phyloP scores from a whole-genome alignment of 2,329 filamentous ascomycete genomes.

The Venturia nashicola region DNA sequence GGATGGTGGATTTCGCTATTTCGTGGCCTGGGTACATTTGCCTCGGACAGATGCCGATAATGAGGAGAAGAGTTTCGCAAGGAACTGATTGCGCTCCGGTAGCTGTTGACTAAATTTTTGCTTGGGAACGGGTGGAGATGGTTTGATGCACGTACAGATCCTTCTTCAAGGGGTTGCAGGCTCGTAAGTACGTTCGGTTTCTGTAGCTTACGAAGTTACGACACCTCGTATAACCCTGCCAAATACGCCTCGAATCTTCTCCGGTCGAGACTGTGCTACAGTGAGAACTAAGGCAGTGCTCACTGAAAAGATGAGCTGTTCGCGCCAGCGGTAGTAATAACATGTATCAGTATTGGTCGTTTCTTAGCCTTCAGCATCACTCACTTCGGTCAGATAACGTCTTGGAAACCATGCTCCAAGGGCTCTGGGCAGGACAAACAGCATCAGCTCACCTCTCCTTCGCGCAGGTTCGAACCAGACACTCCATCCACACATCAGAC shows the following conservation, averaged over 20 bases:
- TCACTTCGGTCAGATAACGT: constrained; percentile 42
- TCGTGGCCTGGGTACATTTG: neutral
- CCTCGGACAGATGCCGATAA: neutral
- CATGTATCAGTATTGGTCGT: neutral
- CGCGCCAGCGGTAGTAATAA: constrained; percentile 18
- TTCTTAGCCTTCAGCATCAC: neutral
- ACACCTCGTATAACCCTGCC: constrained; percentile 15
- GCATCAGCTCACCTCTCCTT: constrained; percentile 59
- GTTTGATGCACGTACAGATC: neutral
- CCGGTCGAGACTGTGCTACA: constrained; percentile 18
- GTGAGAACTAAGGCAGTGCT: constrained; percentile 21
- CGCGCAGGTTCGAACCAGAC: constrained; percentile 56
- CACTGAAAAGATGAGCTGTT: constrained; percentile 20
- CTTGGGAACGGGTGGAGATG: neutral
- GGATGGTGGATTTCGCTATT: neutral
- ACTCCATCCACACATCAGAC: constrained; percentile 69
- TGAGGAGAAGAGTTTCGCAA: neutral
- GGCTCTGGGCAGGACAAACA: constrained; percentile 72
- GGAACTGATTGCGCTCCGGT: neutral
- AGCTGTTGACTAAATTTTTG: neutral
- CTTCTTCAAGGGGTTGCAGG: neutral
- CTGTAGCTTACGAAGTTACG: neutral
- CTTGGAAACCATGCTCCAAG: constrained; percentile 63
- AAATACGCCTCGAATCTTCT: constrained; percentile 19
- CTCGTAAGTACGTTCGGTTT: neutral